A percentile compares a stretch with the other conserved stretches of the same genome.
phyloP scores from a whole-genome alignment of 768 basidiomycete species.

The Trametes cubensis region DNA sequence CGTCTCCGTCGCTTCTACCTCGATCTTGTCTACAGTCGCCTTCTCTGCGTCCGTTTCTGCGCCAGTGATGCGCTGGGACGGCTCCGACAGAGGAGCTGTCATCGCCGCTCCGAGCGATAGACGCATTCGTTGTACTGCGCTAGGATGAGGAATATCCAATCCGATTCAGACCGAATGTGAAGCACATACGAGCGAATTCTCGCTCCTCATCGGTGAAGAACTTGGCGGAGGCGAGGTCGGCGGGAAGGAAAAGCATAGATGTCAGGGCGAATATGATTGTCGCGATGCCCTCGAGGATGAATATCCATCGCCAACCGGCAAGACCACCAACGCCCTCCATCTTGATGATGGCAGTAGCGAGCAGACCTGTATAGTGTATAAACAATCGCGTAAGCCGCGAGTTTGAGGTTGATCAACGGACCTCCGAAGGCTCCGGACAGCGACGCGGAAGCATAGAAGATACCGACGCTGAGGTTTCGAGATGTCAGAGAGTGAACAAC shows the following conservation, averaged over 20 bases:
- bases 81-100: conserved; percentile 32
- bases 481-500: not conserved
- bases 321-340: conserved; percentile 57
- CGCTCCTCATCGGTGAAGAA: conserved; percentile 62
- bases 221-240: conserved; percentile 48
- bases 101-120: conserved; percentile 32
- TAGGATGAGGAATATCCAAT: not conserved
- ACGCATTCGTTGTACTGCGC: conserved; percentile 48
- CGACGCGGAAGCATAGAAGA: conserved; percentile 67
- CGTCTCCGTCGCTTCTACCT: conserved; percentile 15
- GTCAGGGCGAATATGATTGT: conserved; percentile 49
- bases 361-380: conserved; percentile 47
- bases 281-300: conserved; percentile 68
- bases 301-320: conserved; percentile 69
- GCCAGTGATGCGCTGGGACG: conserved; percentile 28
- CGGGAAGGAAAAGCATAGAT: conserved; percentile 48
- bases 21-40: conserved; percentile 37
- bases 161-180: not conserved
- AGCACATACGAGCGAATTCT: conserved; percentile 50
- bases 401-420: conserved; percentile 22
- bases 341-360: conserved; percentile 61
- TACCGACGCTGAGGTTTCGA: conserved; percentile 47
- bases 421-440: conserved; percentile 72
- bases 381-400: not conserved
- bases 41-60: conserved; percentile 27